Evolutionary conservation across 768 basidiomycete genomes (phyloP), one percentile per base, ranked within the genome.

Genomic region (Russula sp.): DNA sequence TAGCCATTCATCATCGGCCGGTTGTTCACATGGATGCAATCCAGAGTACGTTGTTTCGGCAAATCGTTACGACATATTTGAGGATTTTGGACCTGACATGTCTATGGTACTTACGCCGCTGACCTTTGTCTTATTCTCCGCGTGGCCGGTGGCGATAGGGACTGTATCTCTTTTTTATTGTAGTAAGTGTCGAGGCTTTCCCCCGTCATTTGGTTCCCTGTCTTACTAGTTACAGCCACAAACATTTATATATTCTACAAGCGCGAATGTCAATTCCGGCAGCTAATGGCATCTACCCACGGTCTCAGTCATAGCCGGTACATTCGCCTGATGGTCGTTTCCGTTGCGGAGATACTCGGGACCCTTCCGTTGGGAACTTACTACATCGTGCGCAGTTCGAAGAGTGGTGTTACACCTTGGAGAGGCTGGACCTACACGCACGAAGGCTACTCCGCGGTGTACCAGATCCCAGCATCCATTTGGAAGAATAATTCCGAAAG

Each of bases 391-490:
- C 10, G 2, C 0, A 3, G 32, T 32, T 18, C 51, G 28, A 30
- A 20, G 30, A 1, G 0, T 0, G 28, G 28, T 9, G 18, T 52
- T 3, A 1, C 0, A 1, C 30, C 7, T 18, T 87, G 80, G 76
- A 63, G 66, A 0, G 78, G 80, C 34, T 84, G 83, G 80, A 74
- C 70, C 0, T 77, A 81, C 68, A 78, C 82, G 0, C 88, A 89
- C 68, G 64, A 40, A 34, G 69, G 78, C 44, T 84, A 78, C 68
- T 76, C 72, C 2, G 75, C 77, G 10, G 73, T 86, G 5, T 69
- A 64, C 0, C 74, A 75, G 46, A 60, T 73, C 57, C 78, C 82
- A 1, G 62, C 75, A 0, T 38, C 76, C 13, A 0, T 76, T 3
- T 85, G 83, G 83, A 71, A 76, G 30, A 59, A 38, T 1, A 50